Conservation (phyloP, 2,329 filamentous ascomycete genomes). For the Penicillium vulpinum region DNA sequence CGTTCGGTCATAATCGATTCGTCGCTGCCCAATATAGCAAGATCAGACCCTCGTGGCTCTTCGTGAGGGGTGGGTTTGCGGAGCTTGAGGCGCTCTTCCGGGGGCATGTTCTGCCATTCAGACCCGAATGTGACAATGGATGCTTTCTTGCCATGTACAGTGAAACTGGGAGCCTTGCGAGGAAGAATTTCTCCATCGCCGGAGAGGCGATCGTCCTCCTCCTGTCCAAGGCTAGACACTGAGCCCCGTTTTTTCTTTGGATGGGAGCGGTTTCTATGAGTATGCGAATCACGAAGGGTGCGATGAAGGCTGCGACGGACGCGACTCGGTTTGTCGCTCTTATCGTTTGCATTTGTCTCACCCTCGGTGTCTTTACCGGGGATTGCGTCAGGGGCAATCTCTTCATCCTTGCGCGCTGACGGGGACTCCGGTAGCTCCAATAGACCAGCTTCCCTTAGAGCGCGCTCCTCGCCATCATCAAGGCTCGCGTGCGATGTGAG, state of each 20-base stretch:
- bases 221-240: conserved; percentile 57
- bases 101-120: conserved; percentile 78
- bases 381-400: conserved; percentile 45
- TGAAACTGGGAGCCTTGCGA: conserved; percentile 83
- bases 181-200: conserved; percentile 67
- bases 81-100: conserved; percentile 69
- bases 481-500: conserved; percentile 43
- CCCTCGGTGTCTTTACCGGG: conserved; percentile 42
- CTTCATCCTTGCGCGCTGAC: conserved; percentile 45
- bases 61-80: conserved; percentile 52
- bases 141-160: conserved; percentile 96
- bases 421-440: conserved; percentile 51
- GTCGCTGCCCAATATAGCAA: conserved; percentile 27
- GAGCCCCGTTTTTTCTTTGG: conserved; percentile 77
- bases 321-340: conserved; percentile 59
- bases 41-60: conserved; percentile 38
- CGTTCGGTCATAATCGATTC: conserved; percentile 31
- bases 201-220: conserved; percentile 50
- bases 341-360: conserved; percentile 31
- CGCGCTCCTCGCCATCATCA: conserved; percentile 67
- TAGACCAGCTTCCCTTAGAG: conserved; percentile 68
- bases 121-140: conserved; percentile 94
- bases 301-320: conserved; percentile 86
- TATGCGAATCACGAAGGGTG: conserved; percentile 76
- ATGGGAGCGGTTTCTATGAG: conserved; percentile 63